A percentile compares a stretch with the other conserved stretches of the same genome.
phyloP scores from a whole-genome alignment of 1,284 basidiomycete species.

The Austroboletus niveus region DNA sequence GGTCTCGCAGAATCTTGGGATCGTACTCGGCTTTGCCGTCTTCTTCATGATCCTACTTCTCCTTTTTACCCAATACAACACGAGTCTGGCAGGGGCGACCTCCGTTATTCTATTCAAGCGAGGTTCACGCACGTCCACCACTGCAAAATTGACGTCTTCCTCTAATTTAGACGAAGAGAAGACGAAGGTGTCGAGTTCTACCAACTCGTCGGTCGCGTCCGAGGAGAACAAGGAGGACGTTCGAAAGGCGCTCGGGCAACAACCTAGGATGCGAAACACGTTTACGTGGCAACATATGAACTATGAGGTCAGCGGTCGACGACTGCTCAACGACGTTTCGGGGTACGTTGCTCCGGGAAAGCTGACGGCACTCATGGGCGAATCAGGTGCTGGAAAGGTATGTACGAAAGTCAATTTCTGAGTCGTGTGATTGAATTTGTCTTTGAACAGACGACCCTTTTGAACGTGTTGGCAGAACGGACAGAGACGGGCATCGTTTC shows the following conservation, averaged over 20 bases:
- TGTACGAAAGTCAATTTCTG: constrained; percentile 28
- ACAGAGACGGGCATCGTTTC: constrained; percentile 77
- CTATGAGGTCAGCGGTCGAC: constrained; percentile 60
- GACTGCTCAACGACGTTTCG: constrained; percentile 75
- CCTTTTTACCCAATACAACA: constrained; percentile 50
- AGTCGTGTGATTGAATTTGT: constrained; percentile 13
- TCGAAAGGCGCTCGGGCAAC: constrained; percentile 9
- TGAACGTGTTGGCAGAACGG: constrained; percentile 83
- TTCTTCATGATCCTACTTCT: constrained; percentile 49
- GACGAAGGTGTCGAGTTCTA: constrained; percentile 16
- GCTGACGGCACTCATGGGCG: constrained; percentile 77
- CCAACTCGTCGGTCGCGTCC: constrained; percentile 20
- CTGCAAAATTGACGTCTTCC: constrained; percentile 4
- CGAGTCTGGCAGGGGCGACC: constrained; percentile 30
- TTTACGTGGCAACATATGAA: constrained; percentile 66
- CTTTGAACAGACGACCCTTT: constrained; percentile 61
- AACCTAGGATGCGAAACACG: constrained; percentile 30
- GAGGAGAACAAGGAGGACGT: constrained; percentile 10
- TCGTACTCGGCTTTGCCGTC: constrained; percentile 52
- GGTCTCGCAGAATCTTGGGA: constrained; percentile 49
- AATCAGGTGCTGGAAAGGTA: constrained; percentile 77
- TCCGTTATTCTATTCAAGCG: constrained; percentile 45
- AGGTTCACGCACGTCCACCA: constrained; percentile 26
- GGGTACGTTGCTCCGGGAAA: constrained; percentile 84
- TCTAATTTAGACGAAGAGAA: constrained; percentile 27